A percentile compares a stretch with the other conserved stretches of the same genome.
Conservation (phyloP, 805 yeast species). For the Jamesozyma hellenica region DNA sequence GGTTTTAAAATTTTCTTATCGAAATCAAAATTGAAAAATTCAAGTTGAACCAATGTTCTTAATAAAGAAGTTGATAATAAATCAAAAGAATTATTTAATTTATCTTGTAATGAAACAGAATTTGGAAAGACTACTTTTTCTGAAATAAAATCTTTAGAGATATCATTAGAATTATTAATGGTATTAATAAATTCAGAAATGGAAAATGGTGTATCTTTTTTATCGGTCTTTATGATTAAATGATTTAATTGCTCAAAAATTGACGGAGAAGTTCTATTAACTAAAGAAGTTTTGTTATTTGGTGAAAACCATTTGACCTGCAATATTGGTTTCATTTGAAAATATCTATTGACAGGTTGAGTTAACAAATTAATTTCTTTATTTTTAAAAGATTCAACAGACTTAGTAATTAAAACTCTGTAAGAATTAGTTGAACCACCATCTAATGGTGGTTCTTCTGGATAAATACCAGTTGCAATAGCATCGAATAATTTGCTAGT, state of each 20-base stretch:
- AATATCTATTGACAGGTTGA: conserved; percentile 69
- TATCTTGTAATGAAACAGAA: conserved; percentile 23
- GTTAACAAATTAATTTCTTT: conserved; percentile 59
- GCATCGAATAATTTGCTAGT: conserved; percentile 50
- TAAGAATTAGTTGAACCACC: conserved; percentile 51
- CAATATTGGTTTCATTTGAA: conserved; percentile 59
- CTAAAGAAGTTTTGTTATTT: conserved; percentile 31
- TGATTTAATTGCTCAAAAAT: conserved; percentile 34
- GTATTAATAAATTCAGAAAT: conserved; percentile 20
- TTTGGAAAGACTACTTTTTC: conserved; percentile 24
- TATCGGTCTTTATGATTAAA: conserved; percentile 25
- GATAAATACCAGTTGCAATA: conserved; percentile 50
- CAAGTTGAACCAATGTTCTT: conserved; percentile 45
- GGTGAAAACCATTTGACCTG: conserved; percentile 48
- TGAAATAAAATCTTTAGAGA: conserved; percentile 28
- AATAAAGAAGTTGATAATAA: conserved; percentile 45
- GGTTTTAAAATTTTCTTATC: conserved; percentile 32
- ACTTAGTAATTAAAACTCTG: conserved; percentile 40
- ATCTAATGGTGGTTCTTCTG: conserved; percentile 59
- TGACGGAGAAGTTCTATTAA: conserved; percentile 47
- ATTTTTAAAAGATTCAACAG: conserved; percentile 42
- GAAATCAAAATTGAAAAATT: conserved; percentile 34
- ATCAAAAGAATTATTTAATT: conserved; percentile 39
- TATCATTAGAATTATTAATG: conserved; percentile 22
- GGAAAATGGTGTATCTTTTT: conserved; percentile 20